Base-by-base conservation (phyloP, 192 early-diverging fungal genomes). In the Linderina pennispora region DNA sequence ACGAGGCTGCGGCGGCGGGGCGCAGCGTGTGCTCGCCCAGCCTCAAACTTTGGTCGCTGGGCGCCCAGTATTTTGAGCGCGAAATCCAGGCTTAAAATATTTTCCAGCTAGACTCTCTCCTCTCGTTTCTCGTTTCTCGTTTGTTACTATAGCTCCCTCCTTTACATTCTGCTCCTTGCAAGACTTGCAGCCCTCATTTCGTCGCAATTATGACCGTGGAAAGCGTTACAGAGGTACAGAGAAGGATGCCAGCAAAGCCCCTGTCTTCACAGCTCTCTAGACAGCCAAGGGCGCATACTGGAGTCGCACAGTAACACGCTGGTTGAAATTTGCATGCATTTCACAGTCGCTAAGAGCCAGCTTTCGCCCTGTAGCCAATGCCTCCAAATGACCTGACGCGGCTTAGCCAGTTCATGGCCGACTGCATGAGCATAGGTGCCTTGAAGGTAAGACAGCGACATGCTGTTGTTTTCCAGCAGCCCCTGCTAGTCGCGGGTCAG, bases 401-500 rank as follows among this genome's bases (percentile, higher is more conserved):
- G 8, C 67, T 85, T 9, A 75, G 71, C 21, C 69, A 76, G 32
- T 85, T 85, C 40, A 62, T 85, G 48, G 67, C 74, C 9, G 80
- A 85, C 53, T 80, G 80, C 36, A 70, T 85, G 66, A 67, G 76
- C 33, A 74, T 82, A n/a, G 83, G 83, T 8, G 76, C 77, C 11
- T 64, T 85, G 10, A 71, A 78, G 58, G 82, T 80, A 73, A 50
- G 58, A 46, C 31, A n/a, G n/a, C n/a, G n/a, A n/a, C n/a, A n/a
- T n/a, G n/a, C n/a, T n/a, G n/a, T n/a, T n/a, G n/a, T n/a, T n/a
- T n/a, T n/a, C n/a, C n/a, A n/a, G n/a, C n/a, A n/a, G n/a, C n/a
- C n/a, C n/a, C n/a, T n/a, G n/a, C n/a, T n/a, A n/a, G n/a, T n/a
- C n/a, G n/a, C n/a, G n/a, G n/a, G n/a, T n/a, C n/a, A n/a, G n/a